Evolutionary conservation across 1,139 yeast genomes (phyloP), one percentile per base, ranked within the genome.

Genomic region (Nematodospora anomalae): DNA sequence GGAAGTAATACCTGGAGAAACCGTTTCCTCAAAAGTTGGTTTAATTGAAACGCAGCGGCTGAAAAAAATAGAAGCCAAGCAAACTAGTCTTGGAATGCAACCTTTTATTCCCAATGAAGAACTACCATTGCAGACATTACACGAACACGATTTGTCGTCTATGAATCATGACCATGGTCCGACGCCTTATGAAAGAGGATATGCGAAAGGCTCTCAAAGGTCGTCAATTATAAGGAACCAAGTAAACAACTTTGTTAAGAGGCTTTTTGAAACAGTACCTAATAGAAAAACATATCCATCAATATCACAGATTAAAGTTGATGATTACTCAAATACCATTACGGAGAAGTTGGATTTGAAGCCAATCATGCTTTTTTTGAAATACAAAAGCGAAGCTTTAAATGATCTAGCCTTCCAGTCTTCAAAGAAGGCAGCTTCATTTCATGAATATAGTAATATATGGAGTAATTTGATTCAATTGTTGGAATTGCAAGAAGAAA

Each of bases 381-480:
- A 57, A 22, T 58, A 53, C 30, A 64, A 60, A 38, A 48, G 51
- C 4, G 60, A 57, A 20, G 71, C 67, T 0, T 50, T 64, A 23
- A 47, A 50, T 7, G 64, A 57, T 31, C 44, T 63, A 28, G 48
- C 56, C 3, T 42, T 47, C 2, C 44, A 49, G 12, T 44, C 67
- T 0, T 62, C 73, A 1, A 44, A 41, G 9, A 44, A 48, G 30
- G 62, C 74, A 1, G 52, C 63, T 3, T 32, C 43, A 0, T 67
- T 48, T 44, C 71, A 66, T 37, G 55, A 58, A 25, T 55, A 51
- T 39, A 51, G 57, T 1, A 40, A 57, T 0, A 51, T 62, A 3
- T 71, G 81, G 73, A 54, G 57, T 13, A 76, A 71, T 33, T 48
- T 64, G 0, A 52, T 67, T 15, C 56, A 51, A 2, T 45, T 53